phyloP scores from a whole-genome alignment of 139 green algal species.

The Trebouxia sp. region DNA sequence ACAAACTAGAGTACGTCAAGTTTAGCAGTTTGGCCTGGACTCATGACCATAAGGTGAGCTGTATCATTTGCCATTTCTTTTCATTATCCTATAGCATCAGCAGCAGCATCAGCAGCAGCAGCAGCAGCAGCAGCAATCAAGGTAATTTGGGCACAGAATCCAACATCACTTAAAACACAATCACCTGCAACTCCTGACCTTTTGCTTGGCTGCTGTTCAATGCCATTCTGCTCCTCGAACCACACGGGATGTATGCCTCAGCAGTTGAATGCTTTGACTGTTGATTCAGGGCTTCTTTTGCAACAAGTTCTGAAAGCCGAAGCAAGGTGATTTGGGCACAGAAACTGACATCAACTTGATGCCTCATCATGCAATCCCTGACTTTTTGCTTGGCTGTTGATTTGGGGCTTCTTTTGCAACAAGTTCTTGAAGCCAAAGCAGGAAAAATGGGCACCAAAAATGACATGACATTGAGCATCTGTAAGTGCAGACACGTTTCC shows the following conservation, averaged over 20 bases:
- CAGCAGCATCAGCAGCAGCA: too few species aligned
- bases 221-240: too few species aligned
- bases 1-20: conserved; percentile 87
- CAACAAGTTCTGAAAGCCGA: conserved; percentile 56
- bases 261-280: neutral
- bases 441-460: conserved; percentile 82
- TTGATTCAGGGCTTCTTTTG: conserved; percentile 83
- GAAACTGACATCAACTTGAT: conserved; percentile 80
- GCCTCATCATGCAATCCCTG: conserved; percentile 28
- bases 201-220: neutral
- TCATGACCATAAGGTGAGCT: conserved; percentile 67
- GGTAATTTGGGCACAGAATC: conserved; percentile 83
- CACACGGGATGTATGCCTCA: neutral
- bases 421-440: conserved; percentile 43
- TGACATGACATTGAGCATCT: conserved; percentile 64
- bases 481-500: too few species aligned
- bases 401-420: conserved; percentile 87
- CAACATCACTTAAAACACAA: conserved; percentile 62
- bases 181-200: neutral
- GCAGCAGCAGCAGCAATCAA: too few species aligned
- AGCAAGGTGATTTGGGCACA: conserved; percentile 67
- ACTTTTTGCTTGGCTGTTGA: neutral
- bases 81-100: too few species aligned
- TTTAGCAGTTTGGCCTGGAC: conserved; percentile 86
- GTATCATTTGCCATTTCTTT: neutral